Evolutionary conservation across 345 rosid genomes (phyloP), one percentile per base, ranked within the genome.

Genomic region (Eucalyptus lansdowneana): DNA sequence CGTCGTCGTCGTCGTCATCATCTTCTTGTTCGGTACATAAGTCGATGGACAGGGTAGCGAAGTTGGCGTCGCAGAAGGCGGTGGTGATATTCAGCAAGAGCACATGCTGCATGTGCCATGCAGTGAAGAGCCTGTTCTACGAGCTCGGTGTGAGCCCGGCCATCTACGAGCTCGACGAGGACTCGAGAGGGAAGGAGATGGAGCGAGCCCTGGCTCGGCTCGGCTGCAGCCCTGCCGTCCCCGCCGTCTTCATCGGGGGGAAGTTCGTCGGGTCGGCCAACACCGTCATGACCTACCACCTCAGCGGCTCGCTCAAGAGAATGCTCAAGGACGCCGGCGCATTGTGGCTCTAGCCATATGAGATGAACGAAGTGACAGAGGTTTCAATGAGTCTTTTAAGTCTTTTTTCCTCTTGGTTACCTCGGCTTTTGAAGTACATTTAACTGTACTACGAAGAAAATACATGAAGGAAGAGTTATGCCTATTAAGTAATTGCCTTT

Each of bases 61-160:
- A 92, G 90, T 89, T 97, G 90, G 97, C 96, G 25, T 94, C 98
- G 4, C 98, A 96, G 86, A 97, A 94, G 93, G 98, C 98, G n/a
- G 99, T 97, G 93, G 99, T 97, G 94, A 97, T 97, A 76, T 97
- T 97, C 95, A 97, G 99, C 95, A 97, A 96, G 95, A 97, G 97
- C 88, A 91, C 98, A 3, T 97, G 99, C 91, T 95, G 97, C 93
- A 96, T 97, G 98, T 91, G 97, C 93, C 99, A 97, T 90, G 96
- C 99, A 69, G 95, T 97, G 62, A 97, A 97, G 92, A 92, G 97
- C 50, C 88, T 97, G 91, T 97, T 97, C 83, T 97, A 97, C 87
- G 99, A 97, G 89, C 98, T 94, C 89, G 99, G 97, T 6, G 98
- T 95, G 90, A 94, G 96, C 92, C 99, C 99, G 0, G 97, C 96